Percentiles rank a stretch among this genome's conserved stretches.
Conservation (phyloP, 1,284 basidiomycete genomes). For the Caloboletus inedulis region DNA sequence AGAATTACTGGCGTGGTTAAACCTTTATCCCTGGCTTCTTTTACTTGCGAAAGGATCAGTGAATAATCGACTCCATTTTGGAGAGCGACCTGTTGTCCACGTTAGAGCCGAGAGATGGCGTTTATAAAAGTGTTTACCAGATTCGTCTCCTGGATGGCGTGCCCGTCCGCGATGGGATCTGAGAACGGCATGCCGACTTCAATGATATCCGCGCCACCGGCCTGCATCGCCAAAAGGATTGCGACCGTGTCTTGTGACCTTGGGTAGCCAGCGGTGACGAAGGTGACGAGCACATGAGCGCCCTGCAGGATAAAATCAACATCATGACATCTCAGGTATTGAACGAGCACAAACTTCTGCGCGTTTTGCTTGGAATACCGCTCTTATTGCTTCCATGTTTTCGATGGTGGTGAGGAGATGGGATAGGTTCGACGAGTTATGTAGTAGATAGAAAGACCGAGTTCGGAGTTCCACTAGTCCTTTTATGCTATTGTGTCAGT, state of each 20-base stretch:
- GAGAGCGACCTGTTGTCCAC: not conserved
- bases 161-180: not conserved
- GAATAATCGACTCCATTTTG: not conserved
- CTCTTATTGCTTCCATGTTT: constrained; percentile 1
- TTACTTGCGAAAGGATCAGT: constrained; percentile 1
- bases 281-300: not conserved
- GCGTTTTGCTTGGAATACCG: not conserved
- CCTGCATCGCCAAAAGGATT: not conserved
- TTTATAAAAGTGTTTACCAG: not conserved
- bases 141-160: not conserved
- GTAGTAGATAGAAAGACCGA: not conserved
- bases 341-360: not conserved
- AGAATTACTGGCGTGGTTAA: constrained; percentile 1
- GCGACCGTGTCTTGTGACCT: not conserved
- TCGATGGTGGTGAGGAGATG: not conserved
- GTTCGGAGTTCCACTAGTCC: not conserved
- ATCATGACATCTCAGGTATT: not conserved
- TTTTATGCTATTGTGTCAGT: not conserved
- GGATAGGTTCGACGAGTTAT: not conserved
- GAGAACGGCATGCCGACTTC: not conserved
- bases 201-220: not conserved
- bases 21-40: not conserved
- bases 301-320: not conserved
- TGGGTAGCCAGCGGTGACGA: not conserved
- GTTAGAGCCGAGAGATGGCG: not conserved